Percentiles rank a stretch among this genome's conserved stretches.
Evolutionary conservation across 2,329 filamentous ascomycete genomes (phyloP).

Genomic region (Epichloe festucae): DNA sequence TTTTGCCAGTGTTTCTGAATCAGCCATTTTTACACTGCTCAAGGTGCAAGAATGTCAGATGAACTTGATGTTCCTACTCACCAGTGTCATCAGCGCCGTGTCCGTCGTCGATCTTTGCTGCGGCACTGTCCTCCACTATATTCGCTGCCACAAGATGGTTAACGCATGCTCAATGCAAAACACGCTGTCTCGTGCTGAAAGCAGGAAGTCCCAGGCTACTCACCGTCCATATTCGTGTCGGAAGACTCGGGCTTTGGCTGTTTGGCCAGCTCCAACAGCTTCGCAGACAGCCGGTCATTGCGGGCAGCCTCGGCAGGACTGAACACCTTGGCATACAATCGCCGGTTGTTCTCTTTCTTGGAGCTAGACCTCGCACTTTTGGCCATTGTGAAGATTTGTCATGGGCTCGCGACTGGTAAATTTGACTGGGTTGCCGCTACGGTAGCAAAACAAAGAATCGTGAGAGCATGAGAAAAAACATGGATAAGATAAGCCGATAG

Average conservation of each 20-base stretch:
- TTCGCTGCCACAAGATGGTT: not conserved
- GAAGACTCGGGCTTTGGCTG: slow-evolving; percentile 55
- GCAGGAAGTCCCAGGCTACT: slow-evolving; percentile 8
- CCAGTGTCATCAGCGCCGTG: slow-evolving; percentile 13
- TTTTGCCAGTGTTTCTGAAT: not conserved
- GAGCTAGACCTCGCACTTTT: slow-evolving; percentile 72
- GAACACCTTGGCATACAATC: slow-evolving; percentile 70
- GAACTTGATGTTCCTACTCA: slow-evolving; percentile 1
- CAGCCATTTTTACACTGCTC: not conserved
- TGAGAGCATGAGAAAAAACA: not conserved
- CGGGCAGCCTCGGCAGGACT: slow-evolving; percentile 69
- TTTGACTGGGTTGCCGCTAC: not conserved
- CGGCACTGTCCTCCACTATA: slow-evolving; percentile 16
- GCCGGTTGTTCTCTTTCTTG: slow-evolving; percentile 71
- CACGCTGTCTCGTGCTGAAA: slow-evolving; percentile 1
- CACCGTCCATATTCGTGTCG: slow-evolving; percentile 36
- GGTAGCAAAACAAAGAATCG: not conserved
- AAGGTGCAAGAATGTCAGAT: not conserved
- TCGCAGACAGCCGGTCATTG: slow-evolving; percentile 71
- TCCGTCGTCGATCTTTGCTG: slow-evolving; percentile 19
- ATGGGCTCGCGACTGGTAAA: not conserved
- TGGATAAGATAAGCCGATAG: slow-evolving; percentile 1
- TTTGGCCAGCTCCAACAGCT: slow-evolving; percentile 66
- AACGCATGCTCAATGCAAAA: not conserved
- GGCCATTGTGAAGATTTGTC: slow-evolving; percentile 49